Percentiles rank a stretch among this genome's conserved stretches.
Conservation (phyloP, 2,329 filamentous ascomycete species). For the Berkeleyomyces rouxiae region DNA sequence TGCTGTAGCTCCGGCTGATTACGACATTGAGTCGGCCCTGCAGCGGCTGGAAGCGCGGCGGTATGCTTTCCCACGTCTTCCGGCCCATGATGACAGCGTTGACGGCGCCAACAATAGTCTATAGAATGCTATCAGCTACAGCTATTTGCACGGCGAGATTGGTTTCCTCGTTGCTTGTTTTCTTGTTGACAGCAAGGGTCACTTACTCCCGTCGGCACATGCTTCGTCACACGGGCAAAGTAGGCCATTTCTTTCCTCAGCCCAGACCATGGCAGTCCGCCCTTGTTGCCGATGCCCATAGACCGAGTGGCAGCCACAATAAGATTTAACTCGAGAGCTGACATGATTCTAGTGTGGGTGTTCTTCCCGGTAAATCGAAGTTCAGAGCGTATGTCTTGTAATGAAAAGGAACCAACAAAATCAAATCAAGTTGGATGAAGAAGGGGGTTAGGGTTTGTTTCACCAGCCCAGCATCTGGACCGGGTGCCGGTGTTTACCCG, state of each 20-base stretch:
- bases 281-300: conserved; percentile 74
- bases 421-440: neutral
- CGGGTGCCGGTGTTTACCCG: neutral
- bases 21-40: conserved; percentile 69
- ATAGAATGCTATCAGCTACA: neutral
- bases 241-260: conserved; percentile 88
- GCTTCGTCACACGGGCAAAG: conserved; percentile 78
- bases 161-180: neutral
- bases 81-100: conserved; percentile 94
- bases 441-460: neutral
- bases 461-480: neutral
- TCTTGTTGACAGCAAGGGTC: neutral
- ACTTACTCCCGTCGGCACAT: conserved; percentile 29
- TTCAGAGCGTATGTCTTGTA: neutral
- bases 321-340: conserved; percentile 50
- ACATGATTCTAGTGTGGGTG: neutral
- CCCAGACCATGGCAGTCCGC: conserved; percentile 74
- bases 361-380: neutral
- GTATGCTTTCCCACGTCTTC: conserved; percentile 91
- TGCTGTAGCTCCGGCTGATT: conserved; percentile 40
- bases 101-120: conserved; percentile 22
- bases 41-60: conserved; percentile 59
- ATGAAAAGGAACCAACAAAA: neutral
- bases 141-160: neutral
- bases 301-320: conserved; percentile 82